These are phyloP conservation scores for Urtica urens DNA, from an alignment of 306 rosid species.

Conservation along the genomic window DNA sequence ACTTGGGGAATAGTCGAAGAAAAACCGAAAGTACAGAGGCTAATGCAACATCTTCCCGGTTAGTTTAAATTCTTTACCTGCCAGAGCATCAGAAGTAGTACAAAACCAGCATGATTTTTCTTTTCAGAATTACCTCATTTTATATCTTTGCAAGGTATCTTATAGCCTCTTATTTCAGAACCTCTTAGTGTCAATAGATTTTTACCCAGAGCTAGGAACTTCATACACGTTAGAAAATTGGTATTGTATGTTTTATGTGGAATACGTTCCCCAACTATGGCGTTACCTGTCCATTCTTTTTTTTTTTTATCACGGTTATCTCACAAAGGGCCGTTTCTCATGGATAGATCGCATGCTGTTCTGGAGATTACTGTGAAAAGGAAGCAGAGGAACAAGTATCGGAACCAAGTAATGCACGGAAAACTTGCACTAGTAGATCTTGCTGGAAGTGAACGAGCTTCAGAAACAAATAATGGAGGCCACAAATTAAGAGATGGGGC, in stretches of 20 bases:
- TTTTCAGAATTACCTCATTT: not conserved
- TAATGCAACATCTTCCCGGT: constrained; percentile 57
- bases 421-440: constrained; percentile 64
- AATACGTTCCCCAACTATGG: too few relatives aligned
- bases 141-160: not conserved
- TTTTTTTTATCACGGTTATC: not conserved
- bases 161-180: not conserved
- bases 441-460: constrained; percentile 56
- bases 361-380: constrained; percentile 48
- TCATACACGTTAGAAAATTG: too few relatives aligned
- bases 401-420: constrained; percentile 47
- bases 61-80: constrained; percentile 7
- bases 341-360: constrained; percentile 53
- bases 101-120: not conserved
- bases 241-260: too few relatives aligned
- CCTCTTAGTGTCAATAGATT: too few relatives aligned
- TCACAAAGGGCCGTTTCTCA: not conserved
- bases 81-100: constrained; percentile 1
- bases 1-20: constrained; percentile 50
- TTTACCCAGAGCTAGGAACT: too few relatives aligned
- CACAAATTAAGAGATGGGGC: constrained; percentile 60
- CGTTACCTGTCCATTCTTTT: too few relatives aligned
- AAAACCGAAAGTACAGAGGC: constrained; percentile 58
- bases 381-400: constrained; percentile 41
- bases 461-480: constrained; percentile 45